These are phyloP conservation scores for Maudiozyma turicensis DNA, from an alignment of 805 yeast species.

Conservation along the genomic window DNA sequence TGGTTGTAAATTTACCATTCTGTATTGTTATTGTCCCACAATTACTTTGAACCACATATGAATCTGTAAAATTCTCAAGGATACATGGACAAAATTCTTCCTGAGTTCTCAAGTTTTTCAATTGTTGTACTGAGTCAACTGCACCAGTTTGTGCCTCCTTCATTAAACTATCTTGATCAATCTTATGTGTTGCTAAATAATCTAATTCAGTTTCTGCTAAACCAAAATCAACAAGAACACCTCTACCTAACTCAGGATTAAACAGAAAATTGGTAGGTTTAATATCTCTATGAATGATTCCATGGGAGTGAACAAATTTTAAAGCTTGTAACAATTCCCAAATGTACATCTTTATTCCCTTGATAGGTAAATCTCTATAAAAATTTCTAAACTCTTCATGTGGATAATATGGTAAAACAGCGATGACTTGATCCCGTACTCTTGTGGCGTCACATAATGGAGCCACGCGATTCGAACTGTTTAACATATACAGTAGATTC, in stretches of 20 bases:
- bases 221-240: slow-evolving; percentile 88
- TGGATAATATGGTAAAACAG: slow-evolving; percentile 82
- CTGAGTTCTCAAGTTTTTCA: slow-evolving; percentile 19
- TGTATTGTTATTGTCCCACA: slow-evolving; percentile 24
- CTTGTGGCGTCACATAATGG: slow-evolving; percentile 84
- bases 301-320: slow-evolving; percentile 55
- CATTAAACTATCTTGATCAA: slow-evolving; percentile 1
- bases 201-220: slow-evolving; percentile 58
- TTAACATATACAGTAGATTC: slow-evolving; percentile 57
- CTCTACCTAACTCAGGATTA: slow-evolving; percentile 56
- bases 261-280: slow-evolving; percentile 75
- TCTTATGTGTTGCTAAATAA: slow-evolving; percentile 3
- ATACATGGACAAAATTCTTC: slow-evolving; percentile 49
- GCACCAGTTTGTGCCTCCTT: not conserved
- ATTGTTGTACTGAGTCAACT: not conserved
- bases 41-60: slow-evolving; percentile 6
- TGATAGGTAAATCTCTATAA: slow-evolving; percentile 66
- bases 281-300: slow-evolving; percentile 85
- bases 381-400: slow-evolving; percentile 87
- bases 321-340: slow-evolving; percentile 68
- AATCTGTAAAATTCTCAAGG: slow-evolving; percentile 24
- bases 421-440: slow-evolving; percentile 83
- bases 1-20: slow-evolving; percentile 24
- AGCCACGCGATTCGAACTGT: slow-evolving; percentile 68
- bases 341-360: slow-evolving; percentile 75